A percentile compares a stretch with the other conserved stretches of the same genome.
Evolutionary conservation across 1,284 basidiomycete species (phyloP).

Genomic region (Apiotrichum siamense): DNA sequence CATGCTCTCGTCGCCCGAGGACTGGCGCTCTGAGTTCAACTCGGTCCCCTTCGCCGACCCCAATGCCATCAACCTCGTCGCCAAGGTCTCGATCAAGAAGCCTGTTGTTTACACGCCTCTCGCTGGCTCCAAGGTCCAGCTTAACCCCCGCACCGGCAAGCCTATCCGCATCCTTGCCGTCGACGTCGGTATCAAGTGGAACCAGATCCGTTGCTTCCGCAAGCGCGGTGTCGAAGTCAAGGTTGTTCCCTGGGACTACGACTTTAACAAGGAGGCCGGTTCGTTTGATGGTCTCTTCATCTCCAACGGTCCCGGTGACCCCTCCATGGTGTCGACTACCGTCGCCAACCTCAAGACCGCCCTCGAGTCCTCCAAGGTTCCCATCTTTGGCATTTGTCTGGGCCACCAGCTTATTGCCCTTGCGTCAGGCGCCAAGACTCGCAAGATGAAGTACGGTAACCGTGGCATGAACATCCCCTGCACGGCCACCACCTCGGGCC

Average conservation of each 20-base stretch:
- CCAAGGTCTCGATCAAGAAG: slow-evolving; percentile 67
- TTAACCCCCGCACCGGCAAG: slow-evolving; percentile 72
- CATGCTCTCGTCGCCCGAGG: slow-evolving; percentile 31
- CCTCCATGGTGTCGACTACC: slow-evolving; percentile 72
- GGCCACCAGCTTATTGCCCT: slow-evolving; percentile 96
- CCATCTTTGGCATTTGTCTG: slow-evolving; percentile 98
- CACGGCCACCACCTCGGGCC: slow-evolving; percentile 84
- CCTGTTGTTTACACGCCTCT: slow-evolving; percentile 63
- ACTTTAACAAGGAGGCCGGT: slow-evolving; percentile 71
- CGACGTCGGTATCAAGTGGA: slow-evolving; percentile 99
- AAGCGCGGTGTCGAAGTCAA: slow-evolving; percentile 91
- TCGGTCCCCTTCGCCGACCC: slow-evolving; percentile 82
- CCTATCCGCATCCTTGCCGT: slow-evolving; percentile 79
- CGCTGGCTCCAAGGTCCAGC: slow-evolving; percentile 51
- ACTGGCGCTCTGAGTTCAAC: slow-evolving; percentile 77
- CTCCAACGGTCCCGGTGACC: slow-evolving; percentile 98
- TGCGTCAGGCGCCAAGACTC: slow-evolving; percentile 87
- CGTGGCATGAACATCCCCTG: slow-evolving; percentile 99
- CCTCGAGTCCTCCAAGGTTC: slow-evolving; percentile 66
- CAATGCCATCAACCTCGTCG: slow-evolving; percentile 85
- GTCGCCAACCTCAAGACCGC: slow-evolving; percentile 66
- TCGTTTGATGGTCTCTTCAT: slow-evolving; percentile 93
- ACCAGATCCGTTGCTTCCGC: slow-evolving; percentile 96
- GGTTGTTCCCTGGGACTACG: slow-evolving; percentile 94
- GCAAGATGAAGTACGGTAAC: slow-evolving; percentile 99